Percentiles rank a stretch among this genome's conserved stretches.
These are phyloP conservation scores for Halteria grandinella DNA, from an alignment of 73 alveolate genomes.

Conservation along the genomic window DNA sequence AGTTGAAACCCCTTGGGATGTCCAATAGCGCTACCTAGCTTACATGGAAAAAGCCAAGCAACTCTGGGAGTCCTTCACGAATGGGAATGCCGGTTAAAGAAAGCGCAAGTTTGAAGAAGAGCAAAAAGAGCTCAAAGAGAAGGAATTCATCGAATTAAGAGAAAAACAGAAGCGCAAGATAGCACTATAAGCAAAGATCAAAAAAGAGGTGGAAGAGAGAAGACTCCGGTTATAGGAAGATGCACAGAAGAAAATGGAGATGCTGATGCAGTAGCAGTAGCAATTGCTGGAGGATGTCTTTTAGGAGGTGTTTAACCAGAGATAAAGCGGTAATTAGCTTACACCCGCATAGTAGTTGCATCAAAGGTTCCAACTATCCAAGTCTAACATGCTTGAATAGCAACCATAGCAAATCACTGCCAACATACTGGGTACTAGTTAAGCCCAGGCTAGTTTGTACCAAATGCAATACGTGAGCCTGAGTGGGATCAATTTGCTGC, in stretches of 20 bases:
- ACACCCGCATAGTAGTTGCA: no score
- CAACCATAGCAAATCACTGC: no score
- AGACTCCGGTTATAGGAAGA: slow-evolving; percentile 8
- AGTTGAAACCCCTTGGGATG: slow-evolving; percentile 30
- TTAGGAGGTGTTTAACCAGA: no score
- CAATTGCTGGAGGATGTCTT: neutral
- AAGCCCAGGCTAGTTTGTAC: no score
- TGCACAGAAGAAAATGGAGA: slow-evolving; percentile 6
- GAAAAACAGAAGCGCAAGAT: slow-evolving; percentile 4
- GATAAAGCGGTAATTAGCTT: no score
- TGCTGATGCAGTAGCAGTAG: slow-evolving; percentile 8
- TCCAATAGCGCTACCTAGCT: neutral
- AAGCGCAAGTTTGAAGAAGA: slow-evolving; percentile 18
- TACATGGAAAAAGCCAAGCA: slow-evolving; percentile 51
- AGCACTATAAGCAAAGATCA: neutral
- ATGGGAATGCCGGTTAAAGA: slow-evolving; percentile 16
- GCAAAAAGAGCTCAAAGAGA: slow-evolving; percentile 26
- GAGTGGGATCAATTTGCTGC: no score
- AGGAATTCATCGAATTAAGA: slow-evolving; percentile 3
- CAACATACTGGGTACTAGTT: no score
- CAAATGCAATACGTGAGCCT: no score
- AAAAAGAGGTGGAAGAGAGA: slow-evolving; percentile 27
- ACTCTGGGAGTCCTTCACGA: slow-evolving; percentile 51
- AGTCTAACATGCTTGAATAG: no score
- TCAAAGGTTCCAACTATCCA: no score